phyloP scores from a whole-genome alignment of 441 rosid genomes.

The Adansonia grandidieri region DNA sequence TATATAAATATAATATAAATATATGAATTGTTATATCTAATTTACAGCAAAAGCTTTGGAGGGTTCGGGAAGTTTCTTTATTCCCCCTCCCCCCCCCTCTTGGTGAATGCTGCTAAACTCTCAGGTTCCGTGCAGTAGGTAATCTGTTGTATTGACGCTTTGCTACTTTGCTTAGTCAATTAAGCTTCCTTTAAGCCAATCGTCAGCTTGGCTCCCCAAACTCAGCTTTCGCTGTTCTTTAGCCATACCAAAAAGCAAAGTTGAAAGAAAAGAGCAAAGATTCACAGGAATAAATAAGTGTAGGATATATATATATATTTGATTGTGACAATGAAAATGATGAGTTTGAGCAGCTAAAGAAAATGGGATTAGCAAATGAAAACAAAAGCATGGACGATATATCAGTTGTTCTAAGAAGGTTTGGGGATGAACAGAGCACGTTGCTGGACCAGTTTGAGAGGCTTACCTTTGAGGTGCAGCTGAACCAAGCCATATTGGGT shows the following conservation, averaged over 20 bases:
- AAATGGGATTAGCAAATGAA: slow-evolving; percentile 19
- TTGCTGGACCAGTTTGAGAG: slow-evolving; percentile 81
- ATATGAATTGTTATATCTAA: too few relatives aligned
- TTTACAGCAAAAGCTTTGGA: background rate
- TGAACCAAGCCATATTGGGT: slow-evolving; percentile 68
- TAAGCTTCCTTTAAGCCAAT: slow-evolving; percentile 17
- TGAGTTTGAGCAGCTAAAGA: background rate
- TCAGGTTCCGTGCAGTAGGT: slow-evolving; percentile 13
- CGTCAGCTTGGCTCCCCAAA: background rate
- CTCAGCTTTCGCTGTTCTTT: slow-evolving; percentile 3
- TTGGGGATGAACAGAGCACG: slow-evolving; percentile 73
- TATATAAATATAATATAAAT: too few relatives aligned
- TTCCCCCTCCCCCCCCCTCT: too few relatives aligned
- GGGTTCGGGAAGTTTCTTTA: background rate
- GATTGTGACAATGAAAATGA: background rate
- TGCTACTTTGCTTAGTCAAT: slow-evolving; percentile 25
- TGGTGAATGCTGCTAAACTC: background rate
- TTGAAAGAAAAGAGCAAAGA: background rate
- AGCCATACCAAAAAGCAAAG: slow-evolving; percentile 25
- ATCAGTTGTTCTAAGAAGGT: slow-evolving; percentile 49
- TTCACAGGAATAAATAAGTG: background rate
- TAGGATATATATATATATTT: background rate
- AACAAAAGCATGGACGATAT: slow-evolving; percentile 50
- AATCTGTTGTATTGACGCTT: slow-evolving; percentile 14
- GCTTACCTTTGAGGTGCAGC: slow-evolving; percentile 73